Conservation (phyloP, 2,329 filamentous ascomycete genomes). For the Trichoderma semiorbis region DNA sequence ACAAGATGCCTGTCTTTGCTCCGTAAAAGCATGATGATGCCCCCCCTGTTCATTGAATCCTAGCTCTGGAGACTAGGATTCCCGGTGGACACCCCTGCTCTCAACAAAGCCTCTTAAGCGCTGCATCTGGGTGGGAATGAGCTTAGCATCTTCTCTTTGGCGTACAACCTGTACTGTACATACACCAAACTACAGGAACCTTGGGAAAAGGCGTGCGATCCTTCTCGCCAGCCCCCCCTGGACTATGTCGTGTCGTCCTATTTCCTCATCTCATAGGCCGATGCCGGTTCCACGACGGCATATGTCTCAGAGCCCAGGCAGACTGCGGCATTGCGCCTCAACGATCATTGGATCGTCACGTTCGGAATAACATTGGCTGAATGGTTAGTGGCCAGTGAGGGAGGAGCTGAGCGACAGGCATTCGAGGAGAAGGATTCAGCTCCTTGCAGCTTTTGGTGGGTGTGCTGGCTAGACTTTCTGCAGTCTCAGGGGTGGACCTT, state of each 20-base stretch:
- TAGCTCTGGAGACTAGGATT: background rate
- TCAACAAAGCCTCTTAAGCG: background rate
- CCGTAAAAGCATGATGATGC: background rate
- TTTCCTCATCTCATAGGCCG: background rate
- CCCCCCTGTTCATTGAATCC: background rate
- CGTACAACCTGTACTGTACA: background rate
- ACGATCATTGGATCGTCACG: background rate
- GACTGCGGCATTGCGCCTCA: background rate
- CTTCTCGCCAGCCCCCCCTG: background rate
- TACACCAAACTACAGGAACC: background rate
- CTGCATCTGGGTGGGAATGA: background rate
- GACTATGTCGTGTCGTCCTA: background rate
- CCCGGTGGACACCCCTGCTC: background rate
- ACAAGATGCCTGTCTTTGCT: background rate
- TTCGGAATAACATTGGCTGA: background rate
- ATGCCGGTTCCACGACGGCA: background rate
- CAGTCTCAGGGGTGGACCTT: background rate
- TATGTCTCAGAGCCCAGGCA: background rate
- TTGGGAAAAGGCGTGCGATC: background rate
- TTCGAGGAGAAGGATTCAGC: slow-evolving; percentile 2
- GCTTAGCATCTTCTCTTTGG: background rate
- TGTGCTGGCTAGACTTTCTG: background rate
- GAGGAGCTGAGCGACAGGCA: background rate
- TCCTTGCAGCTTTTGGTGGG: background rate
- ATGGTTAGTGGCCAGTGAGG: background rate